Conservation (phyloP, 2,329 filamentous ascomycete species). For the Colletotrichum sublineola region DNA sequence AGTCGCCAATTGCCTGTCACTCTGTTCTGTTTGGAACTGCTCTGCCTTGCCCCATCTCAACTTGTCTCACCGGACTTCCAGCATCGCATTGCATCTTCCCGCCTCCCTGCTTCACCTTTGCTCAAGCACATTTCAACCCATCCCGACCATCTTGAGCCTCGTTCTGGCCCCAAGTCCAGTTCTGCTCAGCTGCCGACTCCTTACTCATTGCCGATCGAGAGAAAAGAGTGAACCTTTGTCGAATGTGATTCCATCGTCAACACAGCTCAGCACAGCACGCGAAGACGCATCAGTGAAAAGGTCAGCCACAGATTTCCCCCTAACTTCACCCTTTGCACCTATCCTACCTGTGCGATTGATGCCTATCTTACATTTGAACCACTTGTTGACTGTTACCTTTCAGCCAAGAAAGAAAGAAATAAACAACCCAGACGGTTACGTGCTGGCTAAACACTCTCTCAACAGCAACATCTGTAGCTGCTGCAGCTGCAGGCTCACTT, state of each 20-base stretch:
- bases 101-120: background rate
- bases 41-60: background rate
- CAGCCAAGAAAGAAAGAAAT: background rate
- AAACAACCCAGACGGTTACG: background rate
- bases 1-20: background rate
- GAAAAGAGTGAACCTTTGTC: background rate
- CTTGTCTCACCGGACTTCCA: background rate
- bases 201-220: slow-evolving; percentile 16
- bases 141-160: slow-evolving; percentile 6
- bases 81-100: slow-evolving; percentile 15
- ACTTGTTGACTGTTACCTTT: background rate
- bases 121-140: background rate
- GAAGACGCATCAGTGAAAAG: background rate
- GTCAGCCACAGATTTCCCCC: background rate
- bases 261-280: background rate
- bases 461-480: background rate
- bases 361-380: background rate
- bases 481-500: background rate
- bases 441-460: background rate
- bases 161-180: slow-evolving; percentile 10
- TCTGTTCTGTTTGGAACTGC: background rate
- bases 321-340: background rate
- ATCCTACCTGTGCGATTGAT: slow-evolving; percentile 4
- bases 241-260: background rate
- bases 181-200: slow-evolving; percentile 17